Conservation (phyloP, 805 yeast genomes). For the Clavispora fructus region DNA sequence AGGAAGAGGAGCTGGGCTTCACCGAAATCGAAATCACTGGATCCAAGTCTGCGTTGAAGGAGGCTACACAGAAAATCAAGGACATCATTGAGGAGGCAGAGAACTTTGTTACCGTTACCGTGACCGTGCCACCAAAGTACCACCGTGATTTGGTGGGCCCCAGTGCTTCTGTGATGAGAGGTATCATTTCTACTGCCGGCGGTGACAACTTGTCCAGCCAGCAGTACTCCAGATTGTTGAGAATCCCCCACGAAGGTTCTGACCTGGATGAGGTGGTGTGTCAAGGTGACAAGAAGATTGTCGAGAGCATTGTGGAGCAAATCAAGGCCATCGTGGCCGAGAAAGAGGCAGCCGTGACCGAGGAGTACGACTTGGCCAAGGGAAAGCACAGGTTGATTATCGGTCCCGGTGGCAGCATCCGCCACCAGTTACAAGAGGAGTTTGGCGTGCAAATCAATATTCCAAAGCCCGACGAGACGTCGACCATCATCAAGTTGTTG, state of each 20-base stretch:
- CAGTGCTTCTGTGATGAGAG: conserved; percentile 67
- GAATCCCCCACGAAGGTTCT: conserved; percentile 64
- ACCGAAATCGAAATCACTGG: conserved; percentile 74
- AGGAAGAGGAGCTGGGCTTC: conserved; percentile 42
- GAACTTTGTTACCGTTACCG: conserved; percentile 50
- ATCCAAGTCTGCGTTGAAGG: conserved; percentile 65
- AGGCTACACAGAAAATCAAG: conserved; percentile 60
- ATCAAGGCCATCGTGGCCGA: conserved; percentile 59
- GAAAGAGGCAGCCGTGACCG: conserved; percentile 54
- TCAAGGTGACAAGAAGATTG: conserved; percentile 72
- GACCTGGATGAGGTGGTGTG: conserved; percentile 56
- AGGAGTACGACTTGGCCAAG: conserved; percentile 55
- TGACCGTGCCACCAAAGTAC: conserved; percentile 69
- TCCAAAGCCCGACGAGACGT: conserved; percentile 54
- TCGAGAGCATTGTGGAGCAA: conserved; percentile 58
- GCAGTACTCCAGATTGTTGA: conserved; percentile 52
- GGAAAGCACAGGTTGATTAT: conserved; percentile 71
- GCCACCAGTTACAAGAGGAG: conserved; percentile 67
- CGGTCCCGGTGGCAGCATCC: conserved; percentile 76
- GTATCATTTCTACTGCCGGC: conserved; percentile 75
- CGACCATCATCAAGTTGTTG: conserved; percentile 48
- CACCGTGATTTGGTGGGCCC: conserved; percentile 76
- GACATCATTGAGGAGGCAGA: conserved; percentile 60
- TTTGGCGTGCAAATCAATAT: conserved; percentile 58
- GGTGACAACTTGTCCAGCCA: conserved; percentile 40